Base-by-base conservation (phyloP, 805 yeast genomes). In the Clavispora carvajalis region DNA sequence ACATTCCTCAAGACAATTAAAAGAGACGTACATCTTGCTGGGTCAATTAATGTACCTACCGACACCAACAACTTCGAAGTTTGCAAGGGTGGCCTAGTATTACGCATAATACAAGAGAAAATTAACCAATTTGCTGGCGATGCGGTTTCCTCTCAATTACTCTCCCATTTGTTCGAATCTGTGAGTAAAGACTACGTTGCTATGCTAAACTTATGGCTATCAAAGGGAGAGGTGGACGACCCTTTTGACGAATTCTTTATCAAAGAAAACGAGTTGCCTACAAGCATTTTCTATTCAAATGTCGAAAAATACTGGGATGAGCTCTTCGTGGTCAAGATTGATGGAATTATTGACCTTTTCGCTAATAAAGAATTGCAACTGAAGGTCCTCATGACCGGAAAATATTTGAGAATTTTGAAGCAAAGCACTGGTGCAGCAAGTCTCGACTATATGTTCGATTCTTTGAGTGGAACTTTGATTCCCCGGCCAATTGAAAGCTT, bases 241-340 rank as follows among this genome's bases (percentile, higher is more conserved):
- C 87, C 86, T 0, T 79, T 78, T 54, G 79, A 81, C 29, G 99
- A 91, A 58, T 93, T 93, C 57, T 63, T 89, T 54, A 77, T 93
- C n/a, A 49, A 45, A 34, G 30, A 41, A 26, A 50, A 52, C 37
- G 49, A 50, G 17, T 46, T 48, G 7, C 67, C 69, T 7, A 33
- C 46, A 29, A 58, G 52, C 21, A 44, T 61, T 8, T 53, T 67
- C 41, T 55, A 58, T 40, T 48, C 59, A 9, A 70, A 70, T 41
- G 69, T 75, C 46, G 87, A 83, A 45, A 73, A 78, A 37, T 75
- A 79, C 48, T 85, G 91, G 90, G 77, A 80, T 34, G 81, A 82
- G 38, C 79, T 86, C 44, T 93, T 77, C 57, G 74, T 85, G 5
- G 70, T 89, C 13, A 71, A 90, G 36, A 74, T 74, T 36, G 95